Conservation (phyloP, 2,329 filamentous ascomycete genomes). For the Fusarium sp. region DNA sequence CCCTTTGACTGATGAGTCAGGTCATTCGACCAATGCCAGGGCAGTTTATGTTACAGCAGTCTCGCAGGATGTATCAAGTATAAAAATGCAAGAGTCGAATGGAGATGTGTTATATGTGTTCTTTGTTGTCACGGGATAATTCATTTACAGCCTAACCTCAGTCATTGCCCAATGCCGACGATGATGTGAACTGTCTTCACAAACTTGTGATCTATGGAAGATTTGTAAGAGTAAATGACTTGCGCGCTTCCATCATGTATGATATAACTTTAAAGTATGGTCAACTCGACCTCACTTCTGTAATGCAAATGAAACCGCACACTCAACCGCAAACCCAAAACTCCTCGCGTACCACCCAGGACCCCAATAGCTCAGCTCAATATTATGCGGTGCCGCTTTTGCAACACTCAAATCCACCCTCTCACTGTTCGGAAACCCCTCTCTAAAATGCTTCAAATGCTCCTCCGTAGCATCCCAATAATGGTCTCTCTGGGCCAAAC, state of each 20-base stretch:
- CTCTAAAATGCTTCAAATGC: conserved; percentile 22
- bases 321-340: conserved; percentile 36
- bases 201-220: not conserved
- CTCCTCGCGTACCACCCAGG: conserved; percentile 32
- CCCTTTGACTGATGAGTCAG: not conserved
- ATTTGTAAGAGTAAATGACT: not conserved
- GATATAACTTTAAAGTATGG: not conserved
- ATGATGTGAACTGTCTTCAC: no score
- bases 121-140: not conserved
- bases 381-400: conserved; percentile 29
- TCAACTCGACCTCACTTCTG: not conserved
- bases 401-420: conserved; percentile 32
- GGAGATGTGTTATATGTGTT: no score
- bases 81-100: no score
- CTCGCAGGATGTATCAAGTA: fast-evolving
- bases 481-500: conserved; percentile 16
- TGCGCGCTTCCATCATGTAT: fast-evolving
- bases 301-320: conserved; percentile 16
- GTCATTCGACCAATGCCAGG: not conserved
- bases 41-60: not conserved
- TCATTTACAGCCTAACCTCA: no score
- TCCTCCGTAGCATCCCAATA: conserved; percentile 34
- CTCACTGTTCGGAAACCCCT: conserved; percentile 12
- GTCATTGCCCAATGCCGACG: fast-evolving
- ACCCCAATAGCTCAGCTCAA: conserved; percentile 35